phyloP scores from a whole-genome alignment of 2,329 filamentous ascomycete species.

The Juglanconis juglandina region DNA sequence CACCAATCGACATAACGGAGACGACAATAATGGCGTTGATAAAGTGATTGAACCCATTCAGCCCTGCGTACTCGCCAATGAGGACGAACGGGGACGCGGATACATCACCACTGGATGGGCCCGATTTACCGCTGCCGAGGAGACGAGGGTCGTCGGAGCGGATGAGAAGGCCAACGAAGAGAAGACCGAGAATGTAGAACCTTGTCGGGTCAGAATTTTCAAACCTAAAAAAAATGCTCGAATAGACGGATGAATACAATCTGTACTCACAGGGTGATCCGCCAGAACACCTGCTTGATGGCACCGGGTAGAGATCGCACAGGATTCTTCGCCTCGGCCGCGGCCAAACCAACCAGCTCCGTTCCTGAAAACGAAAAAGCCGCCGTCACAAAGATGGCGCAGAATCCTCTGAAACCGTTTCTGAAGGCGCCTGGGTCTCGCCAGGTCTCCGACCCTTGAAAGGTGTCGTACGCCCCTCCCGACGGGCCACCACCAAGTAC shows the following conservation, averaged over 20 bases:
- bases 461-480: slow-evolving; percentile 39
- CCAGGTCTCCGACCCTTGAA: slow-evolving; percentile 50
- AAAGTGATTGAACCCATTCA: slow-evolving; percentile 50
- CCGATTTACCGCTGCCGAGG: slow-evolving; percentile 33
- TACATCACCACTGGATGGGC: slow-evolving; percentile 40
- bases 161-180: slow-evolving; percentile 50
- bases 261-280: slow-evolving; percentile 40
- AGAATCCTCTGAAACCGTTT: slow-evolving; percentile 73
- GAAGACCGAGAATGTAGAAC: slow-evolving; percentile 52
- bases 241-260: background rate
- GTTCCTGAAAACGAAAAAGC: slow-evolving; percentile 72
- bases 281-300: slow-evolving; percentile 73
- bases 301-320: slow-evolving; percentile 73
- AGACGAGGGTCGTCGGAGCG: slow-evolving; percentile 44
- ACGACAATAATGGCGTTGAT: slow-evolving; percentile 60
- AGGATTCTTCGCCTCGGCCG: slow-evolving; percentile 68
- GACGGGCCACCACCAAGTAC: slow-evolving; percentile 59
- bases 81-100: slow-evolving; percentile 56
- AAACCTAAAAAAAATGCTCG: no score
- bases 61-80: slow-evolving; percentile 50
- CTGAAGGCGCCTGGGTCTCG: slow-evolving; percentile 56
- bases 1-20: slow-evolving; percentile 56
- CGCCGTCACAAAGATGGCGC: slow-evolving; percentile 68
- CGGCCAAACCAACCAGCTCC: slow-evolving; percentile 71
- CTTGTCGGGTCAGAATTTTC: background rate